Base-by-base conservation (phyloP, 768 basidiomycete genomes). In the Collybiopsis luxurians region DNA sequence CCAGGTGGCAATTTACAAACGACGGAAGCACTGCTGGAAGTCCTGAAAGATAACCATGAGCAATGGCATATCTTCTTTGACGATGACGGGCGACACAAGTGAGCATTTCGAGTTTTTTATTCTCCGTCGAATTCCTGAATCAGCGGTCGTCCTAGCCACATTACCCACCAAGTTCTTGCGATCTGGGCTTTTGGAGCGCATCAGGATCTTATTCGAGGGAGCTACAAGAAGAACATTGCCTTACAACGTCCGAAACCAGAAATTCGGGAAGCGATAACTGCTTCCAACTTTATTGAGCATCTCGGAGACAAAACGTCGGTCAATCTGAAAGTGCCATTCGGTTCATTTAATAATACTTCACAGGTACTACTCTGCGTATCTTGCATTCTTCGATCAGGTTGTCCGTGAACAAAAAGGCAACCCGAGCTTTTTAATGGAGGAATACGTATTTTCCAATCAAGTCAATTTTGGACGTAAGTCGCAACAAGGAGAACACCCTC, bases 181-280 rank as follows among this genome's bases (percentile, higher is more conserved):
- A 75, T 84, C 2, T 89, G 82, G 73, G 74, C 76, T 0, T 66
- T 90, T 11, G 89, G 88, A 2, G 87, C 79, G 0, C 70, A 75
- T 59, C 67, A 64, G 1, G 59, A 67, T 27, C 63, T 75, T 17
- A 71, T 82, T 13, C 56, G 64, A 26, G 71, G 71, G 10, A 75
- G 67, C 4, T 80, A 79, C 61, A 61, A 73, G 28, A 61, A 62
- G 31, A 75, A 80, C 52, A 59, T 63, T 48, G 61, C 66, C 30
- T 66, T 74, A 34, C 75, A 78, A 59, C 68, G 67, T 6, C 70
- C 70, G 5, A 69, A 68, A 0, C 73, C 75, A 53, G 60, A 68
- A 36, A 78, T 83, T 6, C 83, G 83, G 0, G 68, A 65, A 10
- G 43, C 61, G 3, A 79, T 88, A 49, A 78, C 72, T 2, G 63